A percentile compares a stretch with the other conserved stretches of the same genome.
These are phyloP conservation scores for Aspergillus awamori DNA, from an alignment of 2,329 filamentous ascomycete genomes.

Conservation along the genomic window DNA sequence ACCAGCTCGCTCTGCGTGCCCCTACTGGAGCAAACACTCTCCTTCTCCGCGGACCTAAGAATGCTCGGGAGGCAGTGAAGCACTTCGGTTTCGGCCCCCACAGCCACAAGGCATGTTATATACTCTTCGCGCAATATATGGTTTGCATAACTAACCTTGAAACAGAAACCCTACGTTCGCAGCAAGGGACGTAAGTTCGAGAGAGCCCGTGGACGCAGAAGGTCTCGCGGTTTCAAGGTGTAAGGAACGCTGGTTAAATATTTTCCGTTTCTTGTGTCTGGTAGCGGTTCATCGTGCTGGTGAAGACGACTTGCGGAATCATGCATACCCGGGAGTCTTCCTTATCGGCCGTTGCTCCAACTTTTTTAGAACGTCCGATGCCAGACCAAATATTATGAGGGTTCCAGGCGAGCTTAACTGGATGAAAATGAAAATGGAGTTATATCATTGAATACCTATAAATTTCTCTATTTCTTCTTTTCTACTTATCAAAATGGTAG, in stretches of 20 bases:
- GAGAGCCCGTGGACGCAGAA: constrained; percentile 96
- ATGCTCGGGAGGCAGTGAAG: constrained; percentile 95
- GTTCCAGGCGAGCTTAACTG: constrained; percentile 16
- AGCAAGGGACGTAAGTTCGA: constrained; percentile 99
- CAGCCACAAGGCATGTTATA: constrained; percentile 79
- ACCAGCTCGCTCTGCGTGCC: constrained; percentile 93
- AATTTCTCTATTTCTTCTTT: neutral
- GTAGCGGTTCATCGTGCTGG: neutral
- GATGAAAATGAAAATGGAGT: constrained; percentile 22
- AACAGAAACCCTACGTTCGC: constrained; percentile 89
- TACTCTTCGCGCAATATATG: neutral
- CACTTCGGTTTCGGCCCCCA: constrained; percentile 99
- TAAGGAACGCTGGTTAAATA: constrained; percentile 56
- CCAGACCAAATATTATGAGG: constrained; percentile 1
- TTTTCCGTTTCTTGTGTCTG: neutral
- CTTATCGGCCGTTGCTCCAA: neutral
- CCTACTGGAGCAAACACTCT: constrained; percentile 97
- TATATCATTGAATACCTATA: constrained; percentile 8
- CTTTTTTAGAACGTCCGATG: neutral
- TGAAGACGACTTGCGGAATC: neutral
- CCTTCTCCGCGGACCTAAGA: constrained; percentile 97
- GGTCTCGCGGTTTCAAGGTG: constrained; percentile 99
- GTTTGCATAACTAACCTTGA: constrained; percentile 20
- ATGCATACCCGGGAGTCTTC: neutral
- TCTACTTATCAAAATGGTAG: constrained; percentile 35